Conservation (phyloP, 257 asterid genomes). For the Mitragyna speciosa region DNA sequence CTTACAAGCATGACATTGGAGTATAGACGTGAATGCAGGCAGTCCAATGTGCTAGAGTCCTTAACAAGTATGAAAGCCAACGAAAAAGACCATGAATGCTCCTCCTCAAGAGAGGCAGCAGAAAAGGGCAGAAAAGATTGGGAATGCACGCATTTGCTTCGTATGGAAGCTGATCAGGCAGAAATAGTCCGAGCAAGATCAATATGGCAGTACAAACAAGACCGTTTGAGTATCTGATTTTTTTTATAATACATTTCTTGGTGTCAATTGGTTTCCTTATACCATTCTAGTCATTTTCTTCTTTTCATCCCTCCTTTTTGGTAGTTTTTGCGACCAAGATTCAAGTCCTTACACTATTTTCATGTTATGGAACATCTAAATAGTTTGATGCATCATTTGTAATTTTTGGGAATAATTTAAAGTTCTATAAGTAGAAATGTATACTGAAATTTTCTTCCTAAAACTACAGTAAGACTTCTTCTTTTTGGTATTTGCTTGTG, state of each 20-base stretch:
- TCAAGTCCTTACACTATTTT: too few species aligned
- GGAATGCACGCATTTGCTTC: conserved; percentile 74
- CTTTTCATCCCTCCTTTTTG: background rate
- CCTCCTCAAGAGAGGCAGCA: background rate
- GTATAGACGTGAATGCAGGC: conserved; percentile 71
- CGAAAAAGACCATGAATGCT: background rate
- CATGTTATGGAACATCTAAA: background rate
- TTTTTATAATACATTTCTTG: background rate
- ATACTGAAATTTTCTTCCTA: background rate
- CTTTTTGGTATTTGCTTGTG: too few species aligned
- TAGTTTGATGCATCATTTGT: background rate
- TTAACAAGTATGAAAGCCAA: conserved; percentile 47
- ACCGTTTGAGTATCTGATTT: background rate
- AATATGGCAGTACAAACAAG: conserved; percentile 54
- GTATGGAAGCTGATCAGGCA: conserved; percentile 66
- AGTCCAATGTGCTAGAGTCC: conserved; percentile 61
- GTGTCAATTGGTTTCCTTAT: too few species aligned
- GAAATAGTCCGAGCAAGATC: conserved; percentile 85
- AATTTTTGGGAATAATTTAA: background rate
- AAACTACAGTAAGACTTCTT: too few species aligned
- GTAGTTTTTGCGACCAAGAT: background rate
- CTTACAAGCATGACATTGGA: conserved; percentile 64
- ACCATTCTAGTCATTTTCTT: background rate
- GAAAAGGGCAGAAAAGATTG: conserved; percentile 25
- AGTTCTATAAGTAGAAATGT: background rate